These are phyloP conservation scores for Sporothrix schenckii DNA, from an alignment of 2,329 filamentous ascomycete genomes.

Conservation along the genomic window DNA sequence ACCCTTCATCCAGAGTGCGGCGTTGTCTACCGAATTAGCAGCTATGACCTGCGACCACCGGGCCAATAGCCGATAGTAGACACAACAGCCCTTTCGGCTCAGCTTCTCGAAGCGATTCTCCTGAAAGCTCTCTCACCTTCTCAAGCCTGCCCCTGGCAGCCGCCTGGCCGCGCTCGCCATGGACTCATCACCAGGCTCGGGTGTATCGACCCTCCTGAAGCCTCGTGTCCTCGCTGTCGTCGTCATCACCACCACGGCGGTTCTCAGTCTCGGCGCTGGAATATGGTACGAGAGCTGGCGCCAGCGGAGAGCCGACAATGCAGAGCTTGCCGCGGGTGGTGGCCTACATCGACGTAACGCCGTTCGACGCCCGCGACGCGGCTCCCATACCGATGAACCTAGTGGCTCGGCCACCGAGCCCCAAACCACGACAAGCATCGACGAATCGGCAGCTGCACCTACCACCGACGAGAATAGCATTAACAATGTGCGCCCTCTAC, in stretches of 20 bases:
- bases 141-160: neutral
- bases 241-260: constrained; percentile 32
- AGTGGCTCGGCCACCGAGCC: constrained; percentile 41
- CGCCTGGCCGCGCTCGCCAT: constrained; percentile 28
- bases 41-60: constrained; percentile 16
- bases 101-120: neutral
- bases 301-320: neutral
- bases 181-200: constrained; percentile 32
- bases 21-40: neutral
- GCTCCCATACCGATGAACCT: neutral
- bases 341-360: constrained; percentile 36
- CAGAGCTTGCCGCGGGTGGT: constrained; percentile 10
- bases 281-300: constrained; percentile 31
- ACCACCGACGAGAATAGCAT: constrained; percentile 9
- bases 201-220: constrained; percentile 32
- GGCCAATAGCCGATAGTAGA: neutral
- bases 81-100: neutral
- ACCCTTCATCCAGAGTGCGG: neutral
- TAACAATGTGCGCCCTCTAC: neutral
- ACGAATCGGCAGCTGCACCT: neutral
- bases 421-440: neutral
- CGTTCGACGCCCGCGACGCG: constrained; percentile 34
- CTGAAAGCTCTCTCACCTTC: neutral
- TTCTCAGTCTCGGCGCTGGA: constrained; percentile 34
- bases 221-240: constrained; percentile 35